phyloP scores from a whole-genome alignment of 495 filamentous ascomycete genomes.

The Hyaloscypha hepaticicola region DNA sequence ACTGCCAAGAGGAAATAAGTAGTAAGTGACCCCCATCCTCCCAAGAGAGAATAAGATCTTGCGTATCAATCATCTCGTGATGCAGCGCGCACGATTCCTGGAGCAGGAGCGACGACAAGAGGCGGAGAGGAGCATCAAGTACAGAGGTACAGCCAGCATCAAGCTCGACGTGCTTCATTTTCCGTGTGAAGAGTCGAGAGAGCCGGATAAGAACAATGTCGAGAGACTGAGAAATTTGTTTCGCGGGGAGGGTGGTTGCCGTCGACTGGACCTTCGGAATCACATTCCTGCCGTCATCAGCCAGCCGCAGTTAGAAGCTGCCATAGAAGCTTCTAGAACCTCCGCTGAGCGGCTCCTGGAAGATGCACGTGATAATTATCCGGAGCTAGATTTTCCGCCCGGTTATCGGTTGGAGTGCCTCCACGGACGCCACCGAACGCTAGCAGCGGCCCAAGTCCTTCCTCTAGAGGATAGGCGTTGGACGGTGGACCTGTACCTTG shows the following conservation, averaged over 20 bases:
- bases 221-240: conserved; percentile 22
- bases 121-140: conserved; percentile 3
- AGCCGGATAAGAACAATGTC: conserved; percentile 20
- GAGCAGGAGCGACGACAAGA: neutral
- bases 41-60: conserved; percentile 9
- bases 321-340: too few species aligned
- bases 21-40: conserved; percentile 2
- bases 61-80: conserved; percentile 2
- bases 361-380: too few species aligned
- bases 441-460: conserved; percentile 32
- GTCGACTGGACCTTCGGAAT: conserved; percentile 14
- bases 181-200: neutral
- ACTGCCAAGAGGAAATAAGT: conserved; percentile 5
- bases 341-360: too few species aligned
- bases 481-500: conserved; percentile 30
- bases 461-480: conserved; percentile 36
- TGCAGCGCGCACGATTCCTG: neutral
- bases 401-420: conserved; percentile 29
- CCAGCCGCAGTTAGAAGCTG: neutral
- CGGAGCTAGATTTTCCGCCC: conserved; percentile 20
- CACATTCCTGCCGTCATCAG: conserved; percentile 20
- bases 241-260: conserved; percentile 8
- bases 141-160: neutral
- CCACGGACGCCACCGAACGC: conserved; percentile 38
- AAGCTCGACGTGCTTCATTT: neutral